Evolutionary conservation across 1,139 yeast genomes (phyloP), one percentile per base, ranked within the genome.

Genomic region (Hansenula sp.): DNA sequence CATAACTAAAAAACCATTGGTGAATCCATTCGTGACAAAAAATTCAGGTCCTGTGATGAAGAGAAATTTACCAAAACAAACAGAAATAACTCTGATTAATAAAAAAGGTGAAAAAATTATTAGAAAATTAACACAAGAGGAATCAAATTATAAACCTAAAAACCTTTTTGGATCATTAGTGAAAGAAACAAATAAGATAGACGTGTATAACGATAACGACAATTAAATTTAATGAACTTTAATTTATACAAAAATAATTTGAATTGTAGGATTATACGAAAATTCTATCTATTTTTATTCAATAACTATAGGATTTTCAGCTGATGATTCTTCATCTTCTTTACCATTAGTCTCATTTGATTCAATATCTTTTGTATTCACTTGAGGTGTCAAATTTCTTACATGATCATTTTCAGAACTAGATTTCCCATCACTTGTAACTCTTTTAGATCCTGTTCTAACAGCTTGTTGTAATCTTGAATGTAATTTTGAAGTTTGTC

Each of bases 401-500:
- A n/a, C 17, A 21, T 9, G 13, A n/a, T 28, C 14, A 21, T 12
- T 20, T 11, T 16, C 32, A 20, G n/a, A n/a, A n/a, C 21, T 11
- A 7, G 26, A 2, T 12, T 11, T 24, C 4, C 13, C 21, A 9
- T 26, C 20, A 20, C 11, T 25, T 13, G 36, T 8, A 18, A 17
- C 29, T 24, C 35, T 30, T 20, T 13, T 21, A 2, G 44, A 29
- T 5, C 48, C 53, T 8, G 42, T 36, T 16, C 35, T 43, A 13
- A 53, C 57, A 13, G 57, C 56, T 30, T 50, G 51, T 34, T 49
- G 45, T 38, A 53, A 37, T 37, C 49, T 50, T n/a, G 46, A 36
- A 32, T 52, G 54, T 25, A 53, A 34, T 1, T 53, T 43, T 1
- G 56, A 51, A 10, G 44, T 52, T 26, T 45, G 46, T 41, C 54